A percentile compares a stretch with the other conserved stretches of the same genome.
These are phyloP conservation scores for Xerocomellus intermedius DNA, from an alignment of 768 basidiomycete genomes.

Conservation along the genomic window DNA sequence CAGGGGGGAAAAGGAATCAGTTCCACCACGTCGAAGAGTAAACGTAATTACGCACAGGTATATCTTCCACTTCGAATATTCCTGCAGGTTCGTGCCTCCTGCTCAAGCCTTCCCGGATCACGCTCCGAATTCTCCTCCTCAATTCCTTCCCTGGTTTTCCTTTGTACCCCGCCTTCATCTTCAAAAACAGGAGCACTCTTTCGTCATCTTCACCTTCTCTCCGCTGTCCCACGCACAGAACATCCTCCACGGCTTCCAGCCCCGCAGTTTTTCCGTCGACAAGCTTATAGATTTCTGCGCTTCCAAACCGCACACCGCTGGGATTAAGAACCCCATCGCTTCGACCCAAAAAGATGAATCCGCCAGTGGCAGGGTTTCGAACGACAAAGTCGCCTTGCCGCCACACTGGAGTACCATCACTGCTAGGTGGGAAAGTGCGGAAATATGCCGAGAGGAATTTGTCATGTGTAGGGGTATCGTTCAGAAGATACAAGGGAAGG, in stretches of 20 bases:
- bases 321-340: slow-evolving; percentile 79
- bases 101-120: slow-evolving; percentile 61
- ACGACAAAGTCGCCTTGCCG: slow-evolving; percentile 70
- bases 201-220: slow-evolving; percentile 65
- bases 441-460: slow-evolving; percentile 67
- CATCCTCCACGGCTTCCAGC: slow-evolving; percentile 61
- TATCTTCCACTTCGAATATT: slow-evolving; percentile 61
- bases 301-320: slow-evolving; percentile 79
- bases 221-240: slow-evolving; percentile 71
- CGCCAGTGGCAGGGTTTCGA: slow-evolving; percentile 59
- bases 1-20: neutral
- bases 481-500: slow-evolving; percentile 66
- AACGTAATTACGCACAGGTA: slow-evolving; percentile 53
- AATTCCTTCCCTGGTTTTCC: slow-evolving; percentile 52
- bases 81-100: slow-evolving; percentile 74
- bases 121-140: slow-evolving; percentile 52
- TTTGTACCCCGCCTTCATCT: slow-evolving; percentile 52
- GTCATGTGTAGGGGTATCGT: slow-evolving; percentile 47
- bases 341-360: slow-evolving; percentile 62
- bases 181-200: slow-evolving; percentile 72
- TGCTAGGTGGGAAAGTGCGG: slow-evolving; percentile 54
- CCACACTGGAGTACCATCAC: slow-evolving; percentile 49
- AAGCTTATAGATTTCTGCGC: slow-evolving; percentile 76
- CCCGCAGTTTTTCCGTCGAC: slow-evolving; percentile 41
- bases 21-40: neutral